phyloP scores from a whole-genome alignment of 768 basidiomycete species.

The Piloderma croceum region DNA sequence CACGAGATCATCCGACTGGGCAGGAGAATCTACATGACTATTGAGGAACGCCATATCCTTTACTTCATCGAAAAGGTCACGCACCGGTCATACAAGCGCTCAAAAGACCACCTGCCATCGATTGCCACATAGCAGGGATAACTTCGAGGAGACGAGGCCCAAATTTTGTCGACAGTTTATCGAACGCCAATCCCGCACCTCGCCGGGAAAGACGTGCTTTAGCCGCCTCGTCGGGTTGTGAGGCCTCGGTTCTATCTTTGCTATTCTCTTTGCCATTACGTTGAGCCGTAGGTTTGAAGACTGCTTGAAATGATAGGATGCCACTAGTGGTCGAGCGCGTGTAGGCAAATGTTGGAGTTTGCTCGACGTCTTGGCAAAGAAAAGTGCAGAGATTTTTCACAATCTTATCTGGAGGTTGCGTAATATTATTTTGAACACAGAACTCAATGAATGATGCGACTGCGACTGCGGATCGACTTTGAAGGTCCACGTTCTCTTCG shows the following conservation, averaged over 20 bases:
- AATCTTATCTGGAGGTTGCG: slow-evolving; percentile 91
- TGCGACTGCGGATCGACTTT: slow-evolving; percentile 79
- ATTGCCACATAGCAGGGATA: slow-evolving; percentile 95
- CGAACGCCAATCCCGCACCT: slow-evolving; percentile 81
- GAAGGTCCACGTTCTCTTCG: slow-evolving; percentile 85
- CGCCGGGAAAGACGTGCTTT: slow-evolving; percentile 72
- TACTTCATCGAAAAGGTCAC: slow-evolving; percentile 15
- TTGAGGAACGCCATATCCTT: slow-evolving; percentile 2
- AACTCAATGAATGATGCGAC: slow-evolving; percentile 87
- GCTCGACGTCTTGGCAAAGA: slow-evolving; percentile 84
- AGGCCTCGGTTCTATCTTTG: slow-evolving; percentile 34
- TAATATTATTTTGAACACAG: slow-evolving; percentile 64
- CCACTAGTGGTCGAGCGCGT: slow-evolving; percentile 57
- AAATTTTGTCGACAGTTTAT: slow-evolving; percentile 70
- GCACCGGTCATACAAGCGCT: slow-evolving; percentile 63
- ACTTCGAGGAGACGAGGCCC: slow-evolving; percentile 64
- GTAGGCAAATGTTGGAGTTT: slow-evolving; percentile 84
- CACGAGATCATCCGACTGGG: slow-evolving; percentile 58
- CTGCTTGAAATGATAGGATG: slow-evolving; percentile 65
- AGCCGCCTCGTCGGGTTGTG: slow-evolving; percentile 48
- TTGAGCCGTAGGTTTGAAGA: slow-evolving; percentile 14
- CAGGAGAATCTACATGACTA: slow-evolving; percentile 41
- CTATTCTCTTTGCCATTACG: slow-evolving; percentile 36
- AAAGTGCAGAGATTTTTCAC: slow-evolving; percentile 97
- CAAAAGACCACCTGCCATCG: slow-evolving; percentile 75